Percentiles rank a stretch among this genome's conserved stretches.
These are phyloP conservation scores for Manihot esculenta DNA, from an alignment of 441 rosid genomes.

Conservation along the genomic window DNA sequence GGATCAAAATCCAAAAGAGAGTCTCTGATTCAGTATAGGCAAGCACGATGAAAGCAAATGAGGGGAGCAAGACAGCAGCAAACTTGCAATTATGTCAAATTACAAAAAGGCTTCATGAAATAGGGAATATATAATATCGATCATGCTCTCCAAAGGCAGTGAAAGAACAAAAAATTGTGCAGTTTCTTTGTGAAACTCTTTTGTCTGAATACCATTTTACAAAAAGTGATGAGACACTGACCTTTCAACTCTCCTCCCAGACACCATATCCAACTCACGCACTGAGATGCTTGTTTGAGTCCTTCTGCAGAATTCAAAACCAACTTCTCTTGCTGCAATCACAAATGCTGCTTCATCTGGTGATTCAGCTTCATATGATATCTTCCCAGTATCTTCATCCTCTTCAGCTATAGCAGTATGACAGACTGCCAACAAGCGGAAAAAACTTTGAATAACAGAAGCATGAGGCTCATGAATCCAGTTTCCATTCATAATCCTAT, in stretches of 20 bases:
- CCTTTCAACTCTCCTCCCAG: constrained; percentile 65
- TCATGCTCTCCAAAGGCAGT: neutral
- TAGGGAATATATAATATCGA: neutral
- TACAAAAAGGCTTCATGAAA: neutral
- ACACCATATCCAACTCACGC: constrained; percentile 59
- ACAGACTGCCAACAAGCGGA: constrained; percentile 73
- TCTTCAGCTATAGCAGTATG: constrained; percentile 95
- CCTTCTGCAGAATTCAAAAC: constrained; percentile 80
- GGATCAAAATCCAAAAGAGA: neutral
- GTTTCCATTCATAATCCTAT: constrained; percentile 70
- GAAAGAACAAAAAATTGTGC: neutral
- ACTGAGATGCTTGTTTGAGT: constrained; percentile 74
- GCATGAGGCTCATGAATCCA: constrained; percentile 70
- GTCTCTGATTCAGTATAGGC: neutral
- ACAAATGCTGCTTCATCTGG: constrained; percentile 98
- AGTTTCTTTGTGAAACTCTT: neutral
- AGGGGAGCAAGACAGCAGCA: neutral
- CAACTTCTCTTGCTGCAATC: constrained; percentile 92
- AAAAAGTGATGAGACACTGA: constrained; percentile 26
- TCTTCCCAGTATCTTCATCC: constrained; percentile 66
- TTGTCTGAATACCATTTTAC: neutral
- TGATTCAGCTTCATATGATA: constrained; percentile 95
- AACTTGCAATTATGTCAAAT: neutral
- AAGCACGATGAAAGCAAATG: neutral
- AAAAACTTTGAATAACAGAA: constrained; percentile 58